phyloP scores from a whole-genome alignment of 352 stramenopile species.

The Achlya hypogyna region DNA sequence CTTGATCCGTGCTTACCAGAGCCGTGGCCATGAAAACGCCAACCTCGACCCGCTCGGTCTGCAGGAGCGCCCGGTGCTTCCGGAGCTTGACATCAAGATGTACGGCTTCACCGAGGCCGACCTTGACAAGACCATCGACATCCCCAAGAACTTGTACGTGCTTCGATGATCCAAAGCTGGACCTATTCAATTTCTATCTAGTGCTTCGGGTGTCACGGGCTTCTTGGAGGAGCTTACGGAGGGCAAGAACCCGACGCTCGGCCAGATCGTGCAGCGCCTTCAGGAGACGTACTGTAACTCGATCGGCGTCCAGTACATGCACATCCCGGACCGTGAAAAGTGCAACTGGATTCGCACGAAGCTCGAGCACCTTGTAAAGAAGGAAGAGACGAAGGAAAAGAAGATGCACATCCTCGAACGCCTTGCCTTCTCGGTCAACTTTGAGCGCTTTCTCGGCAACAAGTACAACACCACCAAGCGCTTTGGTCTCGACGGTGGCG shows the following conservation, averaged over 20 bases:
- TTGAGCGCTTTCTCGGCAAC: slow-evolving; percentile 95
- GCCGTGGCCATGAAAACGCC: slow-evolving; percentile 92
- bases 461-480: slow-evolving; percentile 99
- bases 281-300: slow-evolving; percentile 96
- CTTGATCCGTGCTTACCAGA: slow-evolving; percentile 96
- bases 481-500: slow-evolving; percentile 95
- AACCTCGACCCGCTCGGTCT: slow-evolving; percentile 97
- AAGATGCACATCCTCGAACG: slow-evolving; percentile 95
- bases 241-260: slow-evolving; percentile 76
- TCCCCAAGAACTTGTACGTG: slow-evolving; percentile 82
- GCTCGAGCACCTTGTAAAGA: slow-evolving; percentile 64
- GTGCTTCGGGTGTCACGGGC: slow-evolving; percentile 78
- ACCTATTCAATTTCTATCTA: slow-evolving; percentile 23
- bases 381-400: slow-evolving; percentile 83
- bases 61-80: slow-evolving; percentile 43
- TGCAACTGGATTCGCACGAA: slow-evolving; percentile 97
- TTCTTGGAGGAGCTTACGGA: slow-evolving; percentile 80
- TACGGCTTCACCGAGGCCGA: slow-evolving; percentile 89
- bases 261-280: slow-evolving; percentile 90
- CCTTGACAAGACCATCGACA: slow-evolving; percentile 79
- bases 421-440: slow-evolving; percentile 96
- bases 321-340: slow-evolving; percentile 94
- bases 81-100: slow-evolving; percentile 86
- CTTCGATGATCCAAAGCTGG: not conserved
- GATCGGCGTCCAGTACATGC: slow-evolving; percentile 98